A percentile compares a stretch with the other conserved stretches of the same genome.
Evolutionary conservation across 176 grass and related monocot genomes (phyloP).

Genomic region (Triticum timopheevii): DNA sequence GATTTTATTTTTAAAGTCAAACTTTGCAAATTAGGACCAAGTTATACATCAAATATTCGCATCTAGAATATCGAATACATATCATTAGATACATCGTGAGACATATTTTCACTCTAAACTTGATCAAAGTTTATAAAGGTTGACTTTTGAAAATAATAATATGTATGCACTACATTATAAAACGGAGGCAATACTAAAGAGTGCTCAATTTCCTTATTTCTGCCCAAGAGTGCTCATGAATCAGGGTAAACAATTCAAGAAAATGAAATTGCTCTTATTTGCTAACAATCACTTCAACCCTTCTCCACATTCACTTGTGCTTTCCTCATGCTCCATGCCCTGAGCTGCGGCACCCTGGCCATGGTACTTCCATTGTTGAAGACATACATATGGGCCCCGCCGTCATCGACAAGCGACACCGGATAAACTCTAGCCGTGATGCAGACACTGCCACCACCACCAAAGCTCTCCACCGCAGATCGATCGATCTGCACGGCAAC

Average conservation of each 20-base stretch:
- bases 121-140: too few species aligned
- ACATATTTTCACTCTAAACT: too few species aligned
- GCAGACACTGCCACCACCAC: constrained; percentile 20
- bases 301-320: neutral
- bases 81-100: too few species aligned
- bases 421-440: constrained; percentile 73
- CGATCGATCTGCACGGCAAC: constrained; percentile 51
- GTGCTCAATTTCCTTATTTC: neutral
- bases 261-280: neutral
- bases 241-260: neutral
- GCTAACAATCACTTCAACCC: neutral
- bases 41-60: too few species aligned
- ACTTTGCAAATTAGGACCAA: too few species aligned
- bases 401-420: neutral
- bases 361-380: constrained; percentile 55
- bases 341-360: too few species aligned
- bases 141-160: too few species aligned
- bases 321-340: too few species aligned
- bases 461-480: neutral
- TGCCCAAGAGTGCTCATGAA: neutral
- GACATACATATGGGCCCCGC: constrained; percentile 42
- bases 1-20: too few species aligned
- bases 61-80: too few species aligned
- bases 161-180: too few species aligned
- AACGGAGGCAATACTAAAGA: too few species aligned